Percentiles rank a stretch among this genome's conserved stretches.
Conservation (phyloP, 345 rosid species). For the Mangifera indica region DNA sequence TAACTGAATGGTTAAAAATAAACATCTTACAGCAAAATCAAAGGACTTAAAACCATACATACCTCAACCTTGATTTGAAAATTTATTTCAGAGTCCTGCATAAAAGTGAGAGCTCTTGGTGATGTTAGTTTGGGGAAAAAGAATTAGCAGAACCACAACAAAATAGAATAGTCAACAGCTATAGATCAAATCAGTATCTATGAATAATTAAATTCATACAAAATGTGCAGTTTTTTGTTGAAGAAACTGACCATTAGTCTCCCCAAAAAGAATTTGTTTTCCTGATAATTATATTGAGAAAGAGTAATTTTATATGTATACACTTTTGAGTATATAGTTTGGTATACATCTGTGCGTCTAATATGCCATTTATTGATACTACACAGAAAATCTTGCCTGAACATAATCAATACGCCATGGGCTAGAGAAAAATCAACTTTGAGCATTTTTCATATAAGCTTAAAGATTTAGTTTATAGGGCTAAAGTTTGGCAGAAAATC, state of each 20-base stretch:
- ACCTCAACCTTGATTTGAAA: not conserved
- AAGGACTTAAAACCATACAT: too few species aligned
- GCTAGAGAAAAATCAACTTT: too few species aligned
- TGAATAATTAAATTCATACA: too few species aligned
- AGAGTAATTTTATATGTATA: too few species aligned
- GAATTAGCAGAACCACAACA: not conserved
- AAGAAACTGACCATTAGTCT: conserved; percentile 58
- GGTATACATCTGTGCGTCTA: too few species aligned
- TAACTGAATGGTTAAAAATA: too few species aligned
- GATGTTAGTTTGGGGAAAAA: not conserved
- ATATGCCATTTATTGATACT: not conserved
- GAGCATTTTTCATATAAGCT: not conserved
- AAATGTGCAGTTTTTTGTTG: too few species aligned
- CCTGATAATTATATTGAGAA: conserved; percentile 63
- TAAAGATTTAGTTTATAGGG: not conserved
- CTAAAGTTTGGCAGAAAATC: not conserved
- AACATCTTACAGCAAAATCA: not conserved
- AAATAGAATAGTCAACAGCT: not conserved
- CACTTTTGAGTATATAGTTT: too few species aligned
- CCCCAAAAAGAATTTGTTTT: conserved; percentile 67
- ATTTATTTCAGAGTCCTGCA: conserved; percentile 42
- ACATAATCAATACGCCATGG: not conserved
- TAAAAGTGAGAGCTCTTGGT: not conserved
- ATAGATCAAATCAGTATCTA: too few species aligned
- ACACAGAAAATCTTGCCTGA: not conserved